phyloP scores from a whole-genome alignment of 192 early-diverging fungal species.

The Dimargaris xerosporica region DNA sequence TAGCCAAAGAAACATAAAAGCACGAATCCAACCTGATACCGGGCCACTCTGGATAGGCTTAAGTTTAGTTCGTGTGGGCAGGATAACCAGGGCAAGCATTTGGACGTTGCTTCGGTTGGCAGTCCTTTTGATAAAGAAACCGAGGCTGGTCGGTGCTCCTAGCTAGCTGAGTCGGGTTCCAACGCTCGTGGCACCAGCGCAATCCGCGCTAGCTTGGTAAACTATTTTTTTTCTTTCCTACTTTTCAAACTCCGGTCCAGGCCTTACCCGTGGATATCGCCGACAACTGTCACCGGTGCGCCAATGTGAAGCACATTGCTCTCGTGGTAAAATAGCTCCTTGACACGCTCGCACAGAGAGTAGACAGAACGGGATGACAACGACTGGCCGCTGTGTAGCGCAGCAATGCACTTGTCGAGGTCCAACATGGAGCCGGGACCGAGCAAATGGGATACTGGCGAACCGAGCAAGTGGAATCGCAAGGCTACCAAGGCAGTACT shows the following conservation, averaged over 20 bases:
- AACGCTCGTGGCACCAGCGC: too few relatives aligned
- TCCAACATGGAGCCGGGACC: too few relatives aligned
- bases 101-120: background rate
- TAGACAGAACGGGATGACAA: slow-evolving; percentile 21
- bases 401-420: slow-evolving; percentile 1
- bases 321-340: slow-evolving; percentile 59
- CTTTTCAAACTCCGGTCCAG: too few relatives aligned
- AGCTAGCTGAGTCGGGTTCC: background rate
- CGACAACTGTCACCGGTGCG: slow-evolving; percentile 68
- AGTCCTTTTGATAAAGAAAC: background rate
- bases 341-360: slow-evolving; percentile 67
- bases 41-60: too few relatives aligned
- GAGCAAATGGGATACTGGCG: too few relatives aligned
- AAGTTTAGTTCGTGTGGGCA: background rate
- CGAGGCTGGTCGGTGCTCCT: background rate
- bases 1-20: too few relatives aligned
- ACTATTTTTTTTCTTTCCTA: too few relatives aligned
- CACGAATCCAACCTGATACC: too few relatives aligned
- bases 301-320: slow-evolving; percentile 63
- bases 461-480: too few relatives aligned
- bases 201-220: too few relatives aligned
- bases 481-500: too few relatives aligned
- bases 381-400: background rate
- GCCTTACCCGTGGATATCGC: slow-evolving; percentile 68
- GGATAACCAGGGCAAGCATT: background rate